Evolutionary conservation across 1,284 basidiomycete species (phyloP), one percentile per base, ranked within the genome.

Genomic region (Grifola frondosa): DNA sequence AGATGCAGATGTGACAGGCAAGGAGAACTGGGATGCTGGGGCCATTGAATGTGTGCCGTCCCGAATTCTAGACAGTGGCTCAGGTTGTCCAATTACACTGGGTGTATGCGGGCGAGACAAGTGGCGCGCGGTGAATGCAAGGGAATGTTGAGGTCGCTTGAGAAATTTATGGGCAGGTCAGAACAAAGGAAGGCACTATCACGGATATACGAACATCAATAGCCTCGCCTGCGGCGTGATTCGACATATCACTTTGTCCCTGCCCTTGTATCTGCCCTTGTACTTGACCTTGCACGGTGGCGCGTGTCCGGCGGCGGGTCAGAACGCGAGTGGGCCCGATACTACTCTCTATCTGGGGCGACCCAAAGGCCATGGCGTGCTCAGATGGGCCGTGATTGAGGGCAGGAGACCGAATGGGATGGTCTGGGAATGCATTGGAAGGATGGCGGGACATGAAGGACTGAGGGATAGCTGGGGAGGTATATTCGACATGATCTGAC

Each of bases 311-410:
- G 33, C 76, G 67, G 40, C 77, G 73, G 31, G 73, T 71, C 30
- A 69, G 56, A 40, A 71, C 64, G 49, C 79, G 73, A 51, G 64
- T 66, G 30, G 82, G 81, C 0, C 81, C 81, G 49, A 78, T 72
- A 62, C 68, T 78, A 26, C 76, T 65, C 15, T 75, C 67, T 35
- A 79, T 64, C 62, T 77, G 77, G 26, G 63, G 50, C 40, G 52
- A 61, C 21, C 61, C 59, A 48, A 58, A 61, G 12, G 67, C 52
- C 50, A 67, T 52, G 17, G 46, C 40, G 39, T 61, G 62, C 9
- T 59, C 42, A 3, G 61, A 56, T 4, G 66, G 52, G 0, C 54
- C 56, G 33, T 66, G 51, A 4, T 67, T 56, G 43, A 63, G 59
- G 25, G 58, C 26, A 26, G 61, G 39, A 26, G 66, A 60, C 19